Evolutionary conservation across 2,329 filamentous ascomycete species (phyloP).

Genomic region (Basipetospora chlamydospora): DNA sequence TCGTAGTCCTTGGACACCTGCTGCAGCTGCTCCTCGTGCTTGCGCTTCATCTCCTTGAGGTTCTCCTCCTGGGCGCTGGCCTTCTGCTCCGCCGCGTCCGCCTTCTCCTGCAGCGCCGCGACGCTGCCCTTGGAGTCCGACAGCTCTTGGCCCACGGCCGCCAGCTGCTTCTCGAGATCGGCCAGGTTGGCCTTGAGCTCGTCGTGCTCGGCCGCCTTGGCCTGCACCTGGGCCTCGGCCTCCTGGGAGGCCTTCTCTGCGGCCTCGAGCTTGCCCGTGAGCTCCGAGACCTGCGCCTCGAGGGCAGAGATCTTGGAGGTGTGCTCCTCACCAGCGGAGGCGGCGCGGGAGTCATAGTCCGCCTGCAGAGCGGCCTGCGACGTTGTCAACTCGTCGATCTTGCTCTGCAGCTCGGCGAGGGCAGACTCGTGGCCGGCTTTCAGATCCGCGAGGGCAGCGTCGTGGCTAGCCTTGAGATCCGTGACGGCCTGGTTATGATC

Average conservation of each 20-base stretch:
- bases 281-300: slow-evolving; percentile 35
- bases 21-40: slow-evolving; percentile 43
- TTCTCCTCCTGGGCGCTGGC: slow-evolving; percentile 31
- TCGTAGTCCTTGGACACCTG: slow-evolving; percentile 47
- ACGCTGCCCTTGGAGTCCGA: slow-evolving; percentile 30
- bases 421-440: slow-evolving; percentile 32
- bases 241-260: slow-evolving; percentile 29
- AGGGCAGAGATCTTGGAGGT: slow-evolving; percentile 31
- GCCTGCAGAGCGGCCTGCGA: slow-evolving; percentile 30
- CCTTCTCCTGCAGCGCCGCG: slow-evolving; percentile 31
- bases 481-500: slow-evolving; percentile 34
- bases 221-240: slow-evolving; percentile 28
- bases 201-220: slow-evolving; percentile 23
- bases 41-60: slow-evolving; percentile 35
- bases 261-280: slow-evolving; percentile 31
- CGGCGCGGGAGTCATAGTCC: slow-evolving; percentile 29
- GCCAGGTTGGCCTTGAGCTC: slow-evolving; percentile 25
- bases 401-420: slow-evolving; percentile 34
- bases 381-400: slow-evolving; percentile 36
- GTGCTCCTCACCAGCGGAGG: slow-evolving; percentile 29
- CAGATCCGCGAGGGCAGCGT: slow-evolving; percentile 30
- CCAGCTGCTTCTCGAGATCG: slow-evolving; percentile 30
- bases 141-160: slow-evolving; percentile 23
- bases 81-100: slow-evolving; percentile 31
- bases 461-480: slow-evolving; percentile 35